A percentile compares a stretch with the other conserved stretches of the same genome.
Evolutionary conservation across 768 basidiomycete genomes (phyloP).

Genomic region (Hirschioporus abietinus): DNA sequence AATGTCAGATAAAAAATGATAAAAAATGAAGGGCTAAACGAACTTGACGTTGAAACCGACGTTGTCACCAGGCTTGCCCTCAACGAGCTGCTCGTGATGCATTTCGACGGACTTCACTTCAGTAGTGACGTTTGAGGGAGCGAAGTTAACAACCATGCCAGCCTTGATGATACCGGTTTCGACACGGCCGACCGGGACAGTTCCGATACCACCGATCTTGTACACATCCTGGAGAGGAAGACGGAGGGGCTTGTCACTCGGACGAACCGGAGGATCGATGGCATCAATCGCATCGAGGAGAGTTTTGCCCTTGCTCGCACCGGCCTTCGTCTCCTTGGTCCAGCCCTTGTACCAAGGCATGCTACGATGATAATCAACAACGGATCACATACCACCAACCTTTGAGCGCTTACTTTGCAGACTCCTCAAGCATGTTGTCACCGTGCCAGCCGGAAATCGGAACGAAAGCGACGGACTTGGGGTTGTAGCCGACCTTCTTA

Average conservation of each 20-base stretch:
- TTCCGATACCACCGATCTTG: conserved; percentile 99
- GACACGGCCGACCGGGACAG: conserved; percentile 99
- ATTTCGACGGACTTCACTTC: conserved; percentile 99
- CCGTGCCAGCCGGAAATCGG: conserved; percentile 99
- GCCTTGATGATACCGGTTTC: conserved; percentile 99
- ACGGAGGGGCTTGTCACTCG: conserved; percentile 99
- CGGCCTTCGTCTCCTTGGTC: conserved; percentile 92
- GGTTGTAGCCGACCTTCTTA: conserved; percentile 99
- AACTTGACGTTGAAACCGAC: conserved; percentile 99
- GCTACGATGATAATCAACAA: conserved; percentile 35
- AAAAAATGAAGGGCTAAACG: conserved; percentile 19
- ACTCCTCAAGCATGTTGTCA: conserved; percentile 99
- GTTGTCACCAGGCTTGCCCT: conserved; percentile 97
- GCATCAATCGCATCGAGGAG: conserved; percentile 99
- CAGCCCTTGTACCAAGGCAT: conserved; percentile 99
- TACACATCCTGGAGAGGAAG: conserved; percentile 99
- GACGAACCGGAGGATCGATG: conserved; percentile 95
- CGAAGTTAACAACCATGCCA: conserved; percentile 98
- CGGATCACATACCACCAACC: not conserved
- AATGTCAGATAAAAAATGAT: not conserved
- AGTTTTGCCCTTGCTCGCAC: conserved; percentile 96
- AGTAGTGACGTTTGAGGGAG: conserved; percentile 96
- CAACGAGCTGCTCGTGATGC: conserved; percentile 97
- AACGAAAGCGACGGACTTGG: conserved; percentile 96
- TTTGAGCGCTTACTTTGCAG: conserved; percentile 63